These are phyloP conservation scores for Ophiosphaerella herpotricha DNA, from an alignment of 2,329 filamentous ascomycete species.

Conservation along the genomic window DNA sequence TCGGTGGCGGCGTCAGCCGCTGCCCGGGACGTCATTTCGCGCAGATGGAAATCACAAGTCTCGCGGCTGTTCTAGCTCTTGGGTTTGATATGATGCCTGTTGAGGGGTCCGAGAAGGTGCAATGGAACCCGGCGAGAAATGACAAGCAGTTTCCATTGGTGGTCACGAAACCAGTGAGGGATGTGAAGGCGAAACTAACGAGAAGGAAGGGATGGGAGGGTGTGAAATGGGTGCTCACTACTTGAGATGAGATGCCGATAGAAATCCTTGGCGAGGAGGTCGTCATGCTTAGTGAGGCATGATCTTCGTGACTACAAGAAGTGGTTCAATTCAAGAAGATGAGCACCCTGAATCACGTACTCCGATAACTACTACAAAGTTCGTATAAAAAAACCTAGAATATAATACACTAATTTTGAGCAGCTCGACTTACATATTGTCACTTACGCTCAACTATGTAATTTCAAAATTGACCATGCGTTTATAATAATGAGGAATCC, in stretches of 20 bases:
- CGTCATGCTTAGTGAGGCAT: neutral
- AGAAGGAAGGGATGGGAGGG: slow-evolving; percentile 19
- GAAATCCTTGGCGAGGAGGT: neutral
- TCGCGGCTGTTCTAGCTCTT: slow-evolving; percentile 33
- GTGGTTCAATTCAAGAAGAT: too few relatives aligned
- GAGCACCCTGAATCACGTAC: too few relatives aligned
- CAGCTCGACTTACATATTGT: too few relatives aligned
- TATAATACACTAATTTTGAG: too few relatives aligned
- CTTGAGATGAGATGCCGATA: neutral
- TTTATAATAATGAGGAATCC: too few relatives aligned
- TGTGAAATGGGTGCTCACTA: neutral
- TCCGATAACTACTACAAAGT: too few relatives aligned
- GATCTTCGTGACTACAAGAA: too few relatives aligned
- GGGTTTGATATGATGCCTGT: slow-evolving; percentile 37
- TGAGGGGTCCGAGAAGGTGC: slow-evolving; percentile 8
- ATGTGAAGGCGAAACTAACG: slow-evolving; percentile 17
- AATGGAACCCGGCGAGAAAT: slow-evolving; percentile 24
- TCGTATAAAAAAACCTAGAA: too few relatives aligned
- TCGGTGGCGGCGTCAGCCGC: slow-evolving; percentile 39
- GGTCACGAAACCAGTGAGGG: slow-evolving; percentile 23
- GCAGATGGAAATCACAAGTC: slow-evolving; percentile 35
- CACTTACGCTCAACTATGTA: too few relatives aligned
- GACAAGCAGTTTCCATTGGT: slow-evolving; percentile 22
- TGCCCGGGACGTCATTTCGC: slow-evolving; percentile 47
- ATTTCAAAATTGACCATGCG: too few relatives aligned